Evolutionary conservation across 805 yeast genomes (phyloP), one percentile per base, ranked within the genome.

Genomic region (Candida caryicola): DNA sequence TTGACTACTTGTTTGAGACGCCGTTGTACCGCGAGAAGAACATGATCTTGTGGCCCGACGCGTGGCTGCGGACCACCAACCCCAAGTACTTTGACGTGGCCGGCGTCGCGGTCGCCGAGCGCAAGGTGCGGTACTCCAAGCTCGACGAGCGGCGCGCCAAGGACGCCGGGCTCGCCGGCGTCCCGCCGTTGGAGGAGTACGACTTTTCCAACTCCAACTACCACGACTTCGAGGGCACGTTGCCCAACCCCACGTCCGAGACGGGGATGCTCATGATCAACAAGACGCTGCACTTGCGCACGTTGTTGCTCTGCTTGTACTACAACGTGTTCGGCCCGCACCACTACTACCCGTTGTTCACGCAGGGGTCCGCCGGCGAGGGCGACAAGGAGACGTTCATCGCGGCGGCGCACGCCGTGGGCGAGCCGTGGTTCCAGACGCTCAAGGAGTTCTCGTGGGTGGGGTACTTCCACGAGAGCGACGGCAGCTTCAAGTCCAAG

Each of bases 351-450:
- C 82, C 81, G 8, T 58, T 84, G 40, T 66, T 84, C 46, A 75
- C 86, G 0, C 90, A 82, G 52, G 87, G 87, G 3, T 69, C 78
- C 17, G 80, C 87, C 1, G 91, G 91, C 18, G 85, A 83, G 63
- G 90, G 91, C 36, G 91, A 84, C 52, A 84, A 84, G 54, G 91
- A 84, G 52, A 82, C 91, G 0, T 82, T 81, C 47, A 73, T 79
- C 28, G 77, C 83, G 7, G 89, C 87, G 1, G 85, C 89, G 3
- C 68, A 71, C 37, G 80, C 64, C 1, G 51, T 76, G 51, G 47
- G 57, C 0, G 59, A 65, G 36, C 70, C 76, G 2, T 79, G 69
- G 55, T 77, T 73, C 53, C 89, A 82, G 56, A 60, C 52, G 61
- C 73, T 40, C 50, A 78, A 54, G 69, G 76, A 41, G 31, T 68